phyloP scores from a whole-genome alignment of 495 filamentous ascomycete genomes.

The Penicillium lagena region DNA sequence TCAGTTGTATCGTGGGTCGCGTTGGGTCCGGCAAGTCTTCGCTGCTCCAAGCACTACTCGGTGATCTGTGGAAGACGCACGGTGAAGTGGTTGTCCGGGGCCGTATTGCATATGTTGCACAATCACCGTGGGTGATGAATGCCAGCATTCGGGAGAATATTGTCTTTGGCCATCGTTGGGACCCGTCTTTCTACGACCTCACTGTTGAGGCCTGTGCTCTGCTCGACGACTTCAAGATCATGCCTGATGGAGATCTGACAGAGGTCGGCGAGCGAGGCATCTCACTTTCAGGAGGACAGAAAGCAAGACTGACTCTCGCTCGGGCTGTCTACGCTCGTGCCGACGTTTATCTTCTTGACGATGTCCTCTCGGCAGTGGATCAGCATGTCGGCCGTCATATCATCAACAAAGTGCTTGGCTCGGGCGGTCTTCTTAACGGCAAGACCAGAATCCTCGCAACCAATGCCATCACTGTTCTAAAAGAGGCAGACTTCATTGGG shows the following conservation, averaged over 20 bases:
- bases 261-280: constrained; percentile 97
- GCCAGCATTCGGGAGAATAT: constrained; percentile 96
- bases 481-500: constrained; percentile 79
- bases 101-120: constrained; percentile 80
- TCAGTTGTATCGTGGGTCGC: constrained; percentile 89
- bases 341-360: constrained; percentile 95
- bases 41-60: constrained; percentile 77
- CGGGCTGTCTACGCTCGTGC: constrained; percentile 94
- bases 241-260: constrained; percentile 95
- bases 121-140: constrained; percentile 96
- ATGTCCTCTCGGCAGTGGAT: constrained; percentile 92
- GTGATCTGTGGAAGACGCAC: constrained; percentile 83
- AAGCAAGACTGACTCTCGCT: constrained; percentile 89
- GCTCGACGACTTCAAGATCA: constrained; percentile 79
- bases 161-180: constrained; percentile 91
- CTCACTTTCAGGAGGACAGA: constrained; percentile 93
- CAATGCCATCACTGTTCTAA: constrained; percentile 89
- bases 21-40: constrained; percentile 95
- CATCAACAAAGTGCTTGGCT: constrained; percentile 86
- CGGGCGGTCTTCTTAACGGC: constrained; percentile 69
- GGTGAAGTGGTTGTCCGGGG: constrained; percentile 82
- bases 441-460: constrained; percentile 95
- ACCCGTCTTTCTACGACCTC: constrained; percentile 89
- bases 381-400: constrained; percentile 95
- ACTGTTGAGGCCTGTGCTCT: constrained; percentile 93